phyloP scores from a whole-genome alignment of 768 basidiomycete species.

The Rhizopogon roseolus region DNA sequence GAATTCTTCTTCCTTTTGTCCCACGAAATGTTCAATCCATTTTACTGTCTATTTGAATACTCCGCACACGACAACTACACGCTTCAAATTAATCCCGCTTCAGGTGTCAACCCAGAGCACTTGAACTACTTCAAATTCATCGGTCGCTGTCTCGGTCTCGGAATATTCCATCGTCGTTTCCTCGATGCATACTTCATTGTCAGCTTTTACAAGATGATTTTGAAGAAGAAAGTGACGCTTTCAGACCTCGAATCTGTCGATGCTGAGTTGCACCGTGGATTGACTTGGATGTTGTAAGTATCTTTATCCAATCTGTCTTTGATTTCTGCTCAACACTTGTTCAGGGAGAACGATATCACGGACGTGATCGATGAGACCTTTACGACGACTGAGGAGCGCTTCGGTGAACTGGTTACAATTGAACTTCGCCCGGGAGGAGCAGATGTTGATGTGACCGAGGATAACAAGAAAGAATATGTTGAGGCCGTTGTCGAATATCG shows the following conservation, averaged over 20 bases:
- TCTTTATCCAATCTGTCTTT: not conserved
- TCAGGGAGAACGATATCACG: constrained; percentile 95
- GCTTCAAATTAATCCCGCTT: constrained; percentile 97
- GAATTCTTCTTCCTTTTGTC: constrained; percentile 99
- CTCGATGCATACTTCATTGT: constrained; percentile 99
- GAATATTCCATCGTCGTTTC: constrained; percentile 99
- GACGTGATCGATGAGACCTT: constrained; percentile 98
- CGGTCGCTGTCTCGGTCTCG: constrained; percentile 89
- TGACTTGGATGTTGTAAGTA: constrained; percentile 98
- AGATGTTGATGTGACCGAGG: constrained; percentile 85
- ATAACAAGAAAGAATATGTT: constrained; percentile 99
- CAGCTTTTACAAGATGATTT: constrained; percentile 99
- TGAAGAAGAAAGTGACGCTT: constrained; percentile 95
- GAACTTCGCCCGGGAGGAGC: constrained; percentile 89
- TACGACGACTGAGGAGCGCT: constrained; percentile 94
- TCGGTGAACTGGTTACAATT: constrained; percentile 96
- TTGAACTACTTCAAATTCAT: constrained; percentile 99
- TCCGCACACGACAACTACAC: constrained; percentile 99
- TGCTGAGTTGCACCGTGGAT: constrained; percentile 87
- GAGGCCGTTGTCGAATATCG: constrained; percentile 94
- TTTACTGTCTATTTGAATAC: constrained; percentile 99
- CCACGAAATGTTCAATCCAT: constrained; percentile 99
- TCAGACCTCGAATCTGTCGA: constrained; percentile 96
- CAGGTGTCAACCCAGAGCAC: constrained; percentile 97
- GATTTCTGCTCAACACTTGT: constrained; percentile 7